phyloP scores from a whole-genome alignment of 1,284 basidiomycete species.

The Ustilago crameri region DNA sequence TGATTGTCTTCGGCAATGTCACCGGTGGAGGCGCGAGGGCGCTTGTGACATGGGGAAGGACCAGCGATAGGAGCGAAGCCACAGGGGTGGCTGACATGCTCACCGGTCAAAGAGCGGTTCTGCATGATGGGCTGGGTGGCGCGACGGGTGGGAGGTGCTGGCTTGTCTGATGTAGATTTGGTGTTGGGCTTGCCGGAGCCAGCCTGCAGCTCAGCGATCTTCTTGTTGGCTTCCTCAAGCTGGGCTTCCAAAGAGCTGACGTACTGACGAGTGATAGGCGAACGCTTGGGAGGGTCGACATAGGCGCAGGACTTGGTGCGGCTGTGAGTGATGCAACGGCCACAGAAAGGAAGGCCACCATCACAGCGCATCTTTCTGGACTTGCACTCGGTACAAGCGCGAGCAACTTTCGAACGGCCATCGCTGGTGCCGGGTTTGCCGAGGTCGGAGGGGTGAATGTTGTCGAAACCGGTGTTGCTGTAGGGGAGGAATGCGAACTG shows the following conservation, averaged over 20 bases:
- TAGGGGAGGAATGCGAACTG: slow-evolving; percentile 49
- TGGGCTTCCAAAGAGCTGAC: slow-evolving; percentile 49
- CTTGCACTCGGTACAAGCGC: slow-evolving; percentile 53
- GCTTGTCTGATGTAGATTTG: slow-evolving; percentile 19
- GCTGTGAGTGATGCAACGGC: slow-evolving; percentile 53
- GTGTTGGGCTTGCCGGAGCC: neutral
- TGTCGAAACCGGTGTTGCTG: slow-evolving; percentile 39
- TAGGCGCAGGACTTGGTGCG: slow-evolving; percentile 54
- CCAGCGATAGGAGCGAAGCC: slow-evolving; percentile 9
- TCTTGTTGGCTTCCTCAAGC: slow-evolving; percentile 41
- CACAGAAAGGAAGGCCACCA: slow-evolving; percentile 52
- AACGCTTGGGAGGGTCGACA: slow-evolving; percentile 51
- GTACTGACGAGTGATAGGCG: slow-evolving; percentile 53
- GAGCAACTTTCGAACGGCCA: slow-evolving; percentile 47
- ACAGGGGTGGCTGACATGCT: slow-evolving; percentile 17
- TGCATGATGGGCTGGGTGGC: slow-evolving; percentile 31
- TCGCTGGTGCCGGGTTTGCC: slow-evolving; percentile 46
- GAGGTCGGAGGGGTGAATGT: slow-evolving; percentile 45
- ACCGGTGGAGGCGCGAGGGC: slow-evolving; percentile 25
- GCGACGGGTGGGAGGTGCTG: slow-evolving; percentile 13
- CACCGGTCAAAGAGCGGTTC: slow-evolving; percentile 49
- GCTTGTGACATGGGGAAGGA: slow-evolving; percentile 34
- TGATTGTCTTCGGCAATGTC: slow-evolving; percentile 19
- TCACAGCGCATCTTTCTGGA: slow-evolving; percentile 55
- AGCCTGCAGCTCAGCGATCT: slow-evolving; percentile 39